Evolutionary conservation across 2,329 filamentous ascomycete genomes (phyloP).

Genomic region (Colletotrichum viniferum): DNA sequence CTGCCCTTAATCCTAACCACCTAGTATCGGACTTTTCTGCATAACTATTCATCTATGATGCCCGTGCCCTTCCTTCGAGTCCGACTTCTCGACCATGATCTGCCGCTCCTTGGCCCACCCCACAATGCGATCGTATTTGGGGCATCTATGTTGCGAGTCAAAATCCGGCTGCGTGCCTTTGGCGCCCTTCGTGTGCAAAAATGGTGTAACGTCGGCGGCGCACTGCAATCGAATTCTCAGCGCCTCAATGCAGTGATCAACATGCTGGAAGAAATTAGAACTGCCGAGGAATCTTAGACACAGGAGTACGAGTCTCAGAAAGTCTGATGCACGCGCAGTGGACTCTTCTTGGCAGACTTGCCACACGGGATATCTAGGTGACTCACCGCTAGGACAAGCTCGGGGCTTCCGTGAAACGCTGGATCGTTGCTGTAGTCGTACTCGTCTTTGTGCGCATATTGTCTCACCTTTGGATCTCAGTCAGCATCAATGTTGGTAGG

Average conservation of each 20-base stretch:
- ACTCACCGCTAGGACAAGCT: conserved; percentile 5
- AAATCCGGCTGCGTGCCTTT: conserved; percentile 10
- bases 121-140: conserved; percentile 6
- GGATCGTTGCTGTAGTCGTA: conserved; percentile 5
- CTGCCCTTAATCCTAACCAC: not conserved
- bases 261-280: not conserved
- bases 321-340: not conserved
- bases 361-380: not conserved
- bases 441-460: not conserved
- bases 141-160: conserved; percentile 5
- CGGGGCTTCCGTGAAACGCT: not conserved
- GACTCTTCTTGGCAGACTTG: not conserved
- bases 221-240: not conserved
- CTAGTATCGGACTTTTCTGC: rapidly evolving
- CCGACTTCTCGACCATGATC: not conserved
- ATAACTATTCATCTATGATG: not conserved
- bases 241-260: conserved; percentile 13
- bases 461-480: conserved; percentile 28
- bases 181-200: not conserved
- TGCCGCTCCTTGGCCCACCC: conserved; percentile 2
- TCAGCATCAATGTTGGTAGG: not conserved
- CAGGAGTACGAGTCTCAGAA: not conserved
- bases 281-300: not conserved
- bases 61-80: not conserved
- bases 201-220: not conserved